phyloP scores from a whole-genome alignment of 2,329 filamentous ascomycete species.

The Aspergillus pseudoterreus region DNA sequence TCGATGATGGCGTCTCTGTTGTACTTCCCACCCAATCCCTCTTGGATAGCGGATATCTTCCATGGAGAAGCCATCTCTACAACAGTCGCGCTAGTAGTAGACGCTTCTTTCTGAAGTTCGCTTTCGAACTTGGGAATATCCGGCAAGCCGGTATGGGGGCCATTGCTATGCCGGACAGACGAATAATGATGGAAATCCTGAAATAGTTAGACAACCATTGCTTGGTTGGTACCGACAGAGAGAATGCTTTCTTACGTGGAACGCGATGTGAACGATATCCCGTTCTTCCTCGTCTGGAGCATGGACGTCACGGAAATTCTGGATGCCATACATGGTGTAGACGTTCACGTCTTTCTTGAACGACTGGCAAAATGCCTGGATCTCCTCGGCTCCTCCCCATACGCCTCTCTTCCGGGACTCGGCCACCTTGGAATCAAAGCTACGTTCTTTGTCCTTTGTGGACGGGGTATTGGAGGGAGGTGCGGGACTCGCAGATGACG shows the following conservation, averaged over 20 bases:
- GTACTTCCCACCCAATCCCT: constrained; percentile 49
- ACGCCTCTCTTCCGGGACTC: constrained; percentile 59
- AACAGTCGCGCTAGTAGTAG: constrained; percentile 13
- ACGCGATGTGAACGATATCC: constrained; percentile 56
- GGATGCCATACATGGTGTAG: constrained; percentile 45
- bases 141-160: constrained; percentile 56
- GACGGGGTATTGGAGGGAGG: constrained; percentile 31
- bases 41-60: constrained; percentile 54
- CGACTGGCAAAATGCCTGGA: constrained; percentile 62
- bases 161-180: constrained; percentile 59
- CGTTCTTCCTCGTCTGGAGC: constrained; percentile 33
- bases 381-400: constrained; percentile 65
- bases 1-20: constrained; percentile 51
- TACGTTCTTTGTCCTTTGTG: constrained; percentile 53
- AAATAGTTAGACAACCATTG: constrained; percentile 8
- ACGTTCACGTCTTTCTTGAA: constrained; percentile 62
- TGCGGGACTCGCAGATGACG: constrained; percentile 41
- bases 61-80: constrained; percentile 47
- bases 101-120: constrained; percentile 9
- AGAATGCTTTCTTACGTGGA: constrained; percentile 49
- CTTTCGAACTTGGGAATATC: constrained; percentile 33
- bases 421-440: constrained; percentile 56
- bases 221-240: too few species aligned
- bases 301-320: constrained; percentile 44
- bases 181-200: constrained; percentile 65